Conservation (phyloP, 768 basidiomycete genomes). For the Pholiota conissans region DNA sequence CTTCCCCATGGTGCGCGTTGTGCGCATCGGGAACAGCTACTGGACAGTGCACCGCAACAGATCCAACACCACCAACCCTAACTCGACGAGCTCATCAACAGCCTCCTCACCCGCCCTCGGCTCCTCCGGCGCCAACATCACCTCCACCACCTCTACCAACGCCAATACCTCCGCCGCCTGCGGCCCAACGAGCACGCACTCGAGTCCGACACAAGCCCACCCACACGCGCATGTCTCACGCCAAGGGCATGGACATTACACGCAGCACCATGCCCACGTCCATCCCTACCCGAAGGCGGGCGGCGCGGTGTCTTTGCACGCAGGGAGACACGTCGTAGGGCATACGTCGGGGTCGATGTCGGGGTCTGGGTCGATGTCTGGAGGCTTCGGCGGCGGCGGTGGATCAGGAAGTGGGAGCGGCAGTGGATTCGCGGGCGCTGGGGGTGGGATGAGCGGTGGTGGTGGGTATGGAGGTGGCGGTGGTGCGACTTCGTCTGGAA, state of each 20-base stretch:
- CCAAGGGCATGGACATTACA: too few species aligned
- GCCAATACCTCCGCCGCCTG: not conserved
- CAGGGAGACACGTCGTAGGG: not conserved
- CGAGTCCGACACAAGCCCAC: not conserved
- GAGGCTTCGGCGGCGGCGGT: not conserved
- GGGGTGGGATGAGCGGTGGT: not conserved
- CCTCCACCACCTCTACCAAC: not conserved
- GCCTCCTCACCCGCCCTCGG: not conserved
- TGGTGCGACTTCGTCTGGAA: not conserved
- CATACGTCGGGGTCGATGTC: not conserved
- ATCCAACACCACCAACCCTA: not conserved
- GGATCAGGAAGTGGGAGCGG: too few species aligned
- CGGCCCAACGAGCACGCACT: not conserved
- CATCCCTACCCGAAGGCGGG: not conserved
- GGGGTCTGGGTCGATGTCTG: not conserved
- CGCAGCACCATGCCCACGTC: not conserved
- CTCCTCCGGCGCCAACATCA: not conserved
- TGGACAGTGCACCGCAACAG: conserved; percentile 44
- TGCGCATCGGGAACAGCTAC: conserved; percentile 52
- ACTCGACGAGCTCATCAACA: conserved; percentile 12
- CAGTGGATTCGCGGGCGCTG: not conserved
- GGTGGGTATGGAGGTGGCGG: not conserved
- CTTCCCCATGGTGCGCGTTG: conserved; percentile 61
- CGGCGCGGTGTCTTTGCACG: not conserved
- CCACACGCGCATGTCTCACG: too few species aligned